phyloP scores from a whole-genome alignment of 208 protist genomes.

The Blastocrithidia nonstop region DNA sequence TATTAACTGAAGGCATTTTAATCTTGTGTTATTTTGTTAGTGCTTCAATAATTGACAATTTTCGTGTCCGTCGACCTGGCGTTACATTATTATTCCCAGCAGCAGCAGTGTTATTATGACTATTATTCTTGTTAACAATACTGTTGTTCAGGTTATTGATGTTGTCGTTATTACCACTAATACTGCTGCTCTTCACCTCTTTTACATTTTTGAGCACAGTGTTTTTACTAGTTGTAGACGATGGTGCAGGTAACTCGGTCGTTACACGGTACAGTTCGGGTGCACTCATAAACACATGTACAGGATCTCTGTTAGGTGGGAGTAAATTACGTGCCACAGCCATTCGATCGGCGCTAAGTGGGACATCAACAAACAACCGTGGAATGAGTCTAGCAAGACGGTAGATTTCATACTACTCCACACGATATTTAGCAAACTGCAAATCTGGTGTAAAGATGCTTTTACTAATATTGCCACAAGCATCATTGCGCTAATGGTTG shows the following conservation, averaged over 20 bases:
- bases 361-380: constrained; percentile 10
- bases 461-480: no score
- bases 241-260: not conserved
- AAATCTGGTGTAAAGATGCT: not conserved
- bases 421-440: constrained; percentile 14
- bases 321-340: constrained; percentile 22
- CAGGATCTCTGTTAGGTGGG: constrained; percentile 18
- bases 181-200: no score
- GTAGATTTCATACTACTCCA: constrained; percentile 66
- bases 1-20: no score
- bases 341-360: constrained; percentile 17
- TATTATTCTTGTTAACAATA: not conserved
- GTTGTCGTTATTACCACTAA: no score
- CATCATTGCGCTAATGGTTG: not conserved
- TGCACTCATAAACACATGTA: constrained; percentile 60
- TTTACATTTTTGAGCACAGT: no score
- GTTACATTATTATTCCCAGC: no score
- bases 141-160: no score
- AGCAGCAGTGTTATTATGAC: no score
- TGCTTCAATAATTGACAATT: no score
- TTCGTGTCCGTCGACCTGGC: no score
- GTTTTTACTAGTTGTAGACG: no score
- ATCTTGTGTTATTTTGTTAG: no score
- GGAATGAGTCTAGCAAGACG: constrained; percentile 61
- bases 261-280: constrained; percentile 15